A percentile compares a stretch with the other conserved stretches of the same genome.
Conservation (phyloP, 371 early-diverging fungal species). For the Actinomortierella wolfii region DNA sequence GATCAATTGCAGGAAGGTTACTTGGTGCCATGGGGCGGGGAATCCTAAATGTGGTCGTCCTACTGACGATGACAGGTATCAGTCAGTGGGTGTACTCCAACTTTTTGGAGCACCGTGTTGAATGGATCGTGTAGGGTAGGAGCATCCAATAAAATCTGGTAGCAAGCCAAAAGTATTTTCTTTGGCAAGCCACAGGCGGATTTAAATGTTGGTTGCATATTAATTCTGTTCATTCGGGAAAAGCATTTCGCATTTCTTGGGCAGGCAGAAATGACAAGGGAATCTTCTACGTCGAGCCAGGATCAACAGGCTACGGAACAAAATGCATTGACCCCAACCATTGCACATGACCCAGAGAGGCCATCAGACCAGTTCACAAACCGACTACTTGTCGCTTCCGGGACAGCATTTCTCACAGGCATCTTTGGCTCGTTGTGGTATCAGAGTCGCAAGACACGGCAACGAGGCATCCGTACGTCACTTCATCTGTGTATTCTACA, state of each 20-base stretch:
- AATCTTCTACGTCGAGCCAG: too few relatives aligned
- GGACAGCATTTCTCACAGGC: conserved; percentile 34
- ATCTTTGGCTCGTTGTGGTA: conserved; percentile 46
- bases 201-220: too few relatives aligned
- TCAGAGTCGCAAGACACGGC: conserved; percentile 31
- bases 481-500: too few relatives aligned
- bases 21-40: conserved; percentile 21
- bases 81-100: conserved; percentile 26
- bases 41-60: conserved; percentile 14
- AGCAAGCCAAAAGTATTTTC: too few relatives aligned
- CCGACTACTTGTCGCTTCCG: conserved; percentile 36
- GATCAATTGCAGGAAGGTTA: conserved; percentile 20
- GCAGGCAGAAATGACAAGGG: too few relatives aligned
- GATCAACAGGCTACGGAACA: too few relatives aligned
- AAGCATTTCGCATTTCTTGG: too few relatives aligned
- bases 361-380: conserved; percentile 26
- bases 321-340: too few relatives aligned
- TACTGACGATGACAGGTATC: conserved; percentile 30
- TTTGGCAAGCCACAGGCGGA: too few relatives aligned
- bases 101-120: conserved; percentile 21
- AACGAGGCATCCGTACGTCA: conserved; percentile 28
- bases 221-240: too few relatives aligned
- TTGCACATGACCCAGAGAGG: too few relatives aligned
- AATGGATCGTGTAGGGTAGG: conserved; percentile 11
- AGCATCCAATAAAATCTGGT: too few relatives aligned